Conservation (phyloP, 2,329 filamentous ascomycete genomes). For the Talaromyces sp. region DNA sequence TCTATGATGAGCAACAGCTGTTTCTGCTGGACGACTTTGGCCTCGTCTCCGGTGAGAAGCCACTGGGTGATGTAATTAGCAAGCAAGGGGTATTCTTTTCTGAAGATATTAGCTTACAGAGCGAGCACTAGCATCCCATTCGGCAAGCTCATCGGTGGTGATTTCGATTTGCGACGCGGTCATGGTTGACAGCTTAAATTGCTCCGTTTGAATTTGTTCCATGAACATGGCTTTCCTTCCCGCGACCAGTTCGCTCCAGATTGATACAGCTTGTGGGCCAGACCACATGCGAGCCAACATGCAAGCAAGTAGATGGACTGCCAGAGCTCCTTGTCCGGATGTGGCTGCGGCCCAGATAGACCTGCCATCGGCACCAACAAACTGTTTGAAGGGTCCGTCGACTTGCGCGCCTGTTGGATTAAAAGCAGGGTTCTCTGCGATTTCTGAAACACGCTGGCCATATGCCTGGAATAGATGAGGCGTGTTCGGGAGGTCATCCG, state of each 20-base stretch:
- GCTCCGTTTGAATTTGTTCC: neutral
- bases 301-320: slow-evolving; percentile 29
- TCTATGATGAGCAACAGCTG: neutral
- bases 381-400: slow-evolving; percentile 5
- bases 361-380: slow-evolving; percentile 15
- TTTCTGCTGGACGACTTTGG: neutral
- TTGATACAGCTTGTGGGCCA: slow-evolving; percentile 20
- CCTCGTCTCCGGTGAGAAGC: neutral
- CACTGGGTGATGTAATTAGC: neutral
- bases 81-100: neutral
- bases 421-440: neutral
- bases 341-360: slow-evolving; percentile 18
- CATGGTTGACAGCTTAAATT: neutral
- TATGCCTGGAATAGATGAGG: slow-evolving; percentile 27
- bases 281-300: slow-evolving; percentile 24
- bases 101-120: neutral
- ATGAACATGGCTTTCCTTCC: neutral
- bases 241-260: slow-evolving; percentile 27
- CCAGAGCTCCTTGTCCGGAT: slow-evolving; percentile 23
- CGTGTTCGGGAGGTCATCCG: slow-evolving; percentile 23
- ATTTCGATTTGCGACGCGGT: neutral
- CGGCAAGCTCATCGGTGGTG: neutral
- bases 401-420: neutral
- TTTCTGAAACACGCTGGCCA: neutral
- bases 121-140: slow-evolving; percentile 3